Percentiles rank a stretch among this genome's conserved stretches.
Conservation (phyloP, 768 basidiomycete species). For the Termitomyces sp. region DNA sequence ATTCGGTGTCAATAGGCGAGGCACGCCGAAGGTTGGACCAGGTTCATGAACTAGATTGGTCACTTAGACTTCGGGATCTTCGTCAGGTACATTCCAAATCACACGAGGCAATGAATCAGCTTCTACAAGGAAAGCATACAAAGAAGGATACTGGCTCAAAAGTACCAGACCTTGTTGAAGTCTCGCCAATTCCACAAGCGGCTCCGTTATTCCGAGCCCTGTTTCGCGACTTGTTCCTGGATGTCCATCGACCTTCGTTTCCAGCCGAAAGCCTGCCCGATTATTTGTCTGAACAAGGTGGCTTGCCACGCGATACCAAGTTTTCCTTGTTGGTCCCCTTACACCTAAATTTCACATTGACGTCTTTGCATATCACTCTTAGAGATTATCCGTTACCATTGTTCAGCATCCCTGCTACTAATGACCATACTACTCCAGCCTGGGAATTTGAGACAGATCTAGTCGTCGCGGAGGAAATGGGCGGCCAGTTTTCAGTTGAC, state of each 20-base stretch:
- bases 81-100: conserved; percentile 41
- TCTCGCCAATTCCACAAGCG: conserved; percentile 24
- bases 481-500: conserved; percentile 56
- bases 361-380: conserved; percentile 54
- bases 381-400: conserved; percentile 90
- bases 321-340: conserved; percentile 83
- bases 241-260: conserved; percentile 57
- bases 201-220: conserved; percentile 71
- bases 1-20: conserved; percentile 65
- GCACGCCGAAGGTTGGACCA: conserved; percentile 64
- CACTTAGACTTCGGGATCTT: conserved; percentile 43
- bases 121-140: conserved; percentile 33
- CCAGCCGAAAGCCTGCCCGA: conserved; percentile 44
- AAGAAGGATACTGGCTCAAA: conserved; percentile 18
- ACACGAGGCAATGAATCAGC: conserved; percentile 41
- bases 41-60: conserved; percentile 74
- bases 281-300: conserved; percentile 57
- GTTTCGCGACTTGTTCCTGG: conserved; percentile 53
- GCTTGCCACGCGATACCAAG: conserved; percentile 60
- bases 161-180: conserved; percentile 39
- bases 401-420: conserved; percentile 57
- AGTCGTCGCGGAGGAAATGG: conserved; percentile 86
- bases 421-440: conserved; percentile 31
- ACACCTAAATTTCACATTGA: conserved; percentile 65
- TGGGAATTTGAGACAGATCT: conserved; percentile 72